Percentiles rank a stretch among this genome's conserved stretches.
Evolutionary conservation across 345 rosid species (phyloP).

Genomic region (Erucastrum elatum): DNA sequence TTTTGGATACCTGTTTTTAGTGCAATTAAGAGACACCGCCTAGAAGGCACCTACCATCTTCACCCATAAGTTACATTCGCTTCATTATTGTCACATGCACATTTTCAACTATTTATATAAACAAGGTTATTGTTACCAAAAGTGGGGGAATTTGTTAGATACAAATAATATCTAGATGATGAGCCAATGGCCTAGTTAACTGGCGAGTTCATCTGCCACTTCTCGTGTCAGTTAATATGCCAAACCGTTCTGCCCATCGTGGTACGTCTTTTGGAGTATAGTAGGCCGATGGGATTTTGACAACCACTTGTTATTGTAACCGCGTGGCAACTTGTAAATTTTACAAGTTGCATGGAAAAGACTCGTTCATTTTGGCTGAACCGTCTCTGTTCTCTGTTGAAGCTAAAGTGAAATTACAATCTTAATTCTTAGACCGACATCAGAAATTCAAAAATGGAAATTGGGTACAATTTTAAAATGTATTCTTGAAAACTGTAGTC

Average conservation of each 20-base stretch:
- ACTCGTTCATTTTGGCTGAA: neutral
- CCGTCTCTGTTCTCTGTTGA: neutral
- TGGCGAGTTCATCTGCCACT: neutral
- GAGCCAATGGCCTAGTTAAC: neutral
- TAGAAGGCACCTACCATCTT: neutral
- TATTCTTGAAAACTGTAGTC: neutral
- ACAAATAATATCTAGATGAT: neutral
- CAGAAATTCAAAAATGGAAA: neutral
- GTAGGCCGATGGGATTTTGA: neutral
- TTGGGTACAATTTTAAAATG: neutral
- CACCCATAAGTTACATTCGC: conserved; percentile 6
- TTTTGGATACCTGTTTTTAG: neutral
- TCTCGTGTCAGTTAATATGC: neutral
- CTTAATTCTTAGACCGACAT: neutral
- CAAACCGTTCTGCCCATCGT: neutral
- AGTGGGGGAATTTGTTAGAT: neutral
- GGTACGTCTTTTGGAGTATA: neutral
- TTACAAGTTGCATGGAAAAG: neutral
- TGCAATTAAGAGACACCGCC: neutral
- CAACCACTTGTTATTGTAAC: neutral
- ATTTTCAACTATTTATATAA: neutral
- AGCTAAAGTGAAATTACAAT: neutral
- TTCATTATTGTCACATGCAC: conserved; percentile 9
- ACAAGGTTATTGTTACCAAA: neutral
- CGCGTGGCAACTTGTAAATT: neutral